Conservation (phyloP, 169 alveolate genomes). For the Plasmodium billcollinsi region DNA sequence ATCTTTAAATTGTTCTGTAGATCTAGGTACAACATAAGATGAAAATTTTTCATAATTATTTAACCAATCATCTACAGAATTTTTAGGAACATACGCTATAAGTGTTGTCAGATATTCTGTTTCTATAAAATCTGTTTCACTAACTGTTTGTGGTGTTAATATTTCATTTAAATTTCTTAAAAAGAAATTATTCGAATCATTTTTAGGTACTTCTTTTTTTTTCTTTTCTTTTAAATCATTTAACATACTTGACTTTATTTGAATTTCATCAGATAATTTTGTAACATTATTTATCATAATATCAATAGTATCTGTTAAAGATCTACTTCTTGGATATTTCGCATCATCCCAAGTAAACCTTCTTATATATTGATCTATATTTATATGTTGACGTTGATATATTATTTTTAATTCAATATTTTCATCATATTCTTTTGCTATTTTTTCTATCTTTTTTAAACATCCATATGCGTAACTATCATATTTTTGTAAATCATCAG, state of each 20-base stretch:
- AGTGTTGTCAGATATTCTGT: constrained; percentile 90
- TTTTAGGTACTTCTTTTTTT: constrained; percentile 74
- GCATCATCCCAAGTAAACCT: constrained; percentile 93
- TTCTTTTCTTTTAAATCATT: constrained; percentile 87
- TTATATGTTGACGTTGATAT: constrained; percentile 85
- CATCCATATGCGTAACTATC: constrained; percentile 86
- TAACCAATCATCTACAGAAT: constrained; percentile 82
- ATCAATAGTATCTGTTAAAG: constrained; percentile 87
- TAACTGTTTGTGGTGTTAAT: constrained; percentile 90
- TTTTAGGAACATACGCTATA: constrained; percentile 87
- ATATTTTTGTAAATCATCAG: constrained; percentile 88
- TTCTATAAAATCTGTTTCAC: constrained; percentile 85
- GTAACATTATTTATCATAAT: constrained; percentile 86
- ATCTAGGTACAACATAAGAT: constrained; percentile 89
- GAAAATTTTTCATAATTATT: constrained; percentile 82
- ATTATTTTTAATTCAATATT: constrained; percentile 83
- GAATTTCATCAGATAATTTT: constrained; percentile 88
- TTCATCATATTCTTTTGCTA: constrained; percentile 84
- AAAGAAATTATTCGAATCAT: constrained; percentile 70
- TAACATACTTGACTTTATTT: constrained; percentile 85
- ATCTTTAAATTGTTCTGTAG: constrained; percentile 83
- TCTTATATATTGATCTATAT: constrained; percentile 86
- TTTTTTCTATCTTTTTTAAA: constrained; percentile 84
- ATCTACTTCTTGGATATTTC: constrained; percentile 89
- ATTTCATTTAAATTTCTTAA: constrained; percentile 88